Percentiles rank a stretch among this genome's conserved stretches.
Evolutionary conservation across 495 filamentous ascomycete species (phyloP).

Genomic region (Terfezia boudieri): DNA sequence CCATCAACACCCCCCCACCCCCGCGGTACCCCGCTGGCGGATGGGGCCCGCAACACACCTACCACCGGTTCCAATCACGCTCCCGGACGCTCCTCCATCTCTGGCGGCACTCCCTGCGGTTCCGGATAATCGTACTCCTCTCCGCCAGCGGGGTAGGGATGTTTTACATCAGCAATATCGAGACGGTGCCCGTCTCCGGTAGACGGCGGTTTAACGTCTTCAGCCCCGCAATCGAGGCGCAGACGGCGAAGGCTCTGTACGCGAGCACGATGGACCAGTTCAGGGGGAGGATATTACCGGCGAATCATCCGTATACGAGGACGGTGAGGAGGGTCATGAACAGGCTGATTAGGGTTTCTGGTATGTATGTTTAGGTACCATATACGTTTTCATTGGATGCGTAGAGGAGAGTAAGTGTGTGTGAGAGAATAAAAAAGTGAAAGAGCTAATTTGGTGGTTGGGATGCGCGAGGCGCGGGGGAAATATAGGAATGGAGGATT

Average conservation of each 20-base stretch:
- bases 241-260: constrained; percentile 22
- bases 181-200: constrained; percentile 60
- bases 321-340: constrained; percentile 47
- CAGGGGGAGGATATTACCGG: constrained; percentile 27
- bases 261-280: constrained; percentile 19
- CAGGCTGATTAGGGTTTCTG: background rate
- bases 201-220: constrained; percentile 67
- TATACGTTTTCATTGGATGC: too few species aligned
- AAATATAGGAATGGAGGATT: too few species aligned
- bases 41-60: too few species aligned
- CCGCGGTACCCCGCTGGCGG: too few species aligned
- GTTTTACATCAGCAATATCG: constrained; percentile 49
- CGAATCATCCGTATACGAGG: constrained; percentile 27
- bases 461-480: too few species aligned
- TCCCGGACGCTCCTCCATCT: too few species aligned
- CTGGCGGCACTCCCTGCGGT: too few species aligned
- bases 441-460: too few species aligned
- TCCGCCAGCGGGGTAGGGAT: constrained; percentile 9
- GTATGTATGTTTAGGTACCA: too few species aligned
- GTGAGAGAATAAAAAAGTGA: too few species aligned
- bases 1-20: too few species aligned
- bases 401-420: too few species aligned
- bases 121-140: background rate
- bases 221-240: constrained; percentile 30
- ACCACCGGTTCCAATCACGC: background rate